A percentile compares a stretch with the other conserved stretches of the same genome.
Conservation (phyloP, 257 asterid species). For the Datura wrightii region DNA sequence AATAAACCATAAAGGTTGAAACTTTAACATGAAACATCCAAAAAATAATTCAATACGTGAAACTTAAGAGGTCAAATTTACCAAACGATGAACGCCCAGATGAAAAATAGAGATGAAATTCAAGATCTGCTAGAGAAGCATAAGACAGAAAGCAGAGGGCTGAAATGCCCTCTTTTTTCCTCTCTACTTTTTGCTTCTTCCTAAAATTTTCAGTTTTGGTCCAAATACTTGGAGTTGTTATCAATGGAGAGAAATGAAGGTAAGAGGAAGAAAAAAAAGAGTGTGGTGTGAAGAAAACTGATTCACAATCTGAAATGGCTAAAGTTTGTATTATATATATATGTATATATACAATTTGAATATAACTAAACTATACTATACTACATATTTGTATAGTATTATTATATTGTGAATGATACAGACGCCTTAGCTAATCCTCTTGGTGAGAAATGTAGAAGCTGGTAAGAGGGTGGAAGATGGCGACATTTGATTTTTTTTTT, state of each 20-base stretch:
- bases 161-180: constrained; percentile 53
- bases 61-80: constrained; percentile 23
- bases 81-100: constrained; percentile 45
- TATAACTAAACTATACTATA: constrained; percentile 6
- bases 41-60: neutral
- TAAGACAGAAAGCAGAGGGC: constrained; percentile 55
- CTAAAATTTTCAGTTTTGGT: constrained; percentile 47
- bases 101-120: constrained; percentile 40
- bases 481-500: constrained; percentile 35
- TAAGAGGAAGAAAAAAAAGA: constrained; percentile 36
- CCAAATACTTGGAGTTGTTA: constrained; percentile 39
- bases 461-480: constrained; percentile 44
- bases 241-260: constrained; percentile 38
- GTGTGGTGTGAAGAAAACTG: constrained; percentile 24
- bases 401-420: constrained; percentile 22
- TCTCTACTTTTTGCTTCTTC: constrained; percentile 43
- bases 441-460: constrained; percentile 45
- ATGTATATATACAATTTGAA: neutral
- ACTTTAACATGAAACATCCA: neutral
- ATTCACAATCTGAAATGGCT: neutral
- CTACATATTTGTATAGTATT: neutral
- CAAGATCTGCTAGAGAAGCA: constrained; percentile 67
- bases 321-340: constrained; percentile 31
- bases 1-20: neutral
- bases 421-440: constrained; percentile 49